A percentile compares a stretch with the other conserved stretches of the same genome.
phyloP scores from a whole-genome alignment of 148 eudicot species.

The Chenopodium formosanum region DNA sequence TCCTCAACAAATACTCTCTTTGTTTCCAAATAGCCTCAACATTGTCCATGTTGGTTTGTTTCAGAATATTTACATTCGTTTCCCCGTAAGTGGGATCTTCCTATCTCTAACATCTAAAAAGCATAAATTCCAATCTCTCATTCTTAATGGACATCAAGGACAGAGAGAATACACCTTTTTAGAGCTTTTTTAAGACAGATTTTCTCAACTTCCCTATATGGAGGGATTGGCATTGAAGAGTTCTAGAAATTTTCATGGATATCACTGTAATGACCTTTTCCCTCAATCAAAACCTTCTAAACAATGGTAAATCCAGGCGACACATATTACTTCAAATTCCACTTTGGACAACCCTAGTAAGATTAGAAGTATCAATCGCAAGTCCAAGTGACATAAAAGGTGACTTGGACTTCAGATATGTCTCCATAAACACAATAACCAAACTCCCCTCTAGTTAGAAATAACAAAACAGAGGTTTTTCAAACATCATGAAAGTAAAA shows the following conservation, averaged over 20 bases:
- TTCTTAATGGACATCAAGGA: too few species aligned
- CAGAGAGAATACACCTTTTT: background rate
- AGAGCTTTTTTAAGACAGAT: background rate
- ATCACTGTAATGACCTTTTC: background rate
- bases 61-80: background rate
- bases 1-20: background rate
- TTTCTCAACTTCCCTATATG: background rate
- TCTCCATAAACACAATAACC: background rate
- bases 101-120: too few species aligned
- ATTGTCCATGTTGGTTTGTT: background rate
- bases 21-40: background rate
- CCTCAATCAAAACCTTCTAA: background rate
- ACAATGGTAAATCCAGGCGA: background rate
- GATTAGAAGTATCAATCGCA: background rate
- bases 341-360: too few species aligned
- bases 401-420: background rate
- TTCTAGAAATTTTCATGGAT: background rate
- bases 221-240: background rate
- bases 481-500: background rate
- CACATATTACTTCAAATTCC: background rate
- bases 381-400: background rate
- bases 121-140: too few species aligned
- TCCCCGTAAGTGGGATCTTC: background rate
- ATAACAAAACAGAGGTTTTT: too few species aligned
- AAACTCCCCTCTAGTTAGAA: background rate